Base-by-base conservation (phyloP, 371 early-diverging fungal species). In the Mortierella polycephala region DNA sequence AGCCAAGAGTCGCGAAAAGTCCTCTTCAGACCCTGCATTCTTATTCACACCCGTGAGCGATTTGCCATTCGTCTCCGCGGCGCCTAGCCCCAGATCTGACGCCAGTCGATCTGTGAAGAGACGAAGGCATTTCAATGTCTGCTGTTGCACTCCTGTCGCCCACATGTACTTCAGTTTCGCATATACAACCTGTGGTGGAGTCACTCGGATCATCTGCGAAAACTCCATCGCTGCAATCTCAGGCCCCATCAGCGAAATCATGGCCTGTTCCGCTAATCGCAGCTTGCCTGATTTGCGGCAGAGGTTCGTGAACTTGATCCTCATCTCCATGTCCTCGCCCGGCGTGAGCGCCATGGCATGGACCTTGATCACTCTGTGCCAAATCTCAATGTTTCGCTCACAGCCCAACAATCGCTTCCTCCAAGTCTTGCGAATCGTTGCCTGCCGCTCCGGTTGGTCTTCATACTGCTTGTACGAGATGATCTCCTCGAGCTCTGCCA, bases 401-500 rank as follows among this genome's bases (percentile, higher is more conserved):
- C 95, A 94, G 1, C 97, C 98, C 54, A 90, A 85, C 51, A 99
- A 75, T 46, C 92, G 88, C 52, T 88, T 89, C 83, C 91, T 92
- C 98, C 98, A 98, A 0, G 97, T 95, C 64, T 90, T 88, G n/a
- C 95, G 86, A 23, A 98, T 95, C 0, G 89, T 84, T 1, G 75
- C 83, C 67, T 95, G 96, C 1, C 91, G 86, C 44, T 96, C 93
- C 1, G 90, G 88, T 60, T 95, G 92, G 13, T 95, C 93, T 4
- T 89, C 85, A 11, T 88, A 84, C 46, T 91, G 89, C 73, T 96
- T 97, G 83, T 95, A 98, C 5, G 84, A 82, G 41, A 99, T 94
- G 75, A 97, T 93, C 74, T 99, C 99, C 76, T 99, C 99, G 30
- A 99, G 84, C 71, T 99, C 99, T 0, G 97, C 94, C 58, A 98